A percentile compares a stretch with the other conserved stretches of the same genome.
phyloP scores from a whole-genome alignment of 2,329 filamentous ascomycete species.

The Cladosporium sp. region DNA sequence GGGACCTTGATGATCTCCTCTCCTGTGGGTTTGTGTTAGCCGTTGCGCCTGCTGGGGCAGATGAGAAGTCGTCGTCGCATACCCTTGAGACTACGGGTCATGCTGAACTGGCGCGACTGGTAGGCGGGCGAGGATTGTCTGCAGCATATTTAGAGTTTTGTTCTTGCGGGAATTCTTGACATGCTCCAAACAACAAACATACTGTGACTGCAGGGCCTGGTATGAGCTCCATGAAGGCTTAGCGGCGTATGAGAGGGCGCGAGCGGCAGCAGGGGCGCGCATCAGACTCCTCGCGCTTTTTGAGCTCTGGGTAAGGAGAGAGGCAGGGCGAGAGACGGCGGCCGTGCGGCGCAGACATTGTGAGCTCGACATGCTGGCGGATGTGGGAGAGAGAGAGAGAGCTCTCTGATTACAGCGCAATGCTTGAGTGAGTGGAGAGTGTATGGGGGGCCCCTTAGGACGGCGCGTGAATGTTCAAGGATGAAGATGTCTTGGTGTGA shows the following conservation, averaged over 20 bases:
- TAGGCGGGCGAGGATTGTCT: conserved; percentile 34
- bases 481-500: conserved; percentile 2
- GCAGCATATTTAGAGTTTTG: conserved; percentile 27
- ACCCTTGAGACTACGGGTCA: conserved; percentile 40
- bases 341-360: conserved; percentile 43
- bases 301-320: conserved; percentile 34
- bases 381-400: background rate
- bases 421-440: conserved; percentile 29
- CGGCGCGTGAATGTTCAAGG: conserved; percentile 11
- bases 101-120: conserved; percentile 38
- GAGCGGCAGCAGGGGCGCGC: conserved; percentile 27
- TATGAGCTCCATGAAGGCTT: conserved; percentile 26
- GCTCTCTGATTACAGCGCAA: background rate
- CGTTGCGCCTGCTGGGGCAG: background rate
- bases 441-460: background rate
- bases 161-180: background rate
- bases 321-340: conserved; percentile 33
- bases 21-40: conserved; percentile 49
- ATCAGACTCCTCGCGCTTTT: conserved; percentile 31
- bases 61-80: conserved; percentile 21
- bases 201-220: conserved; percentile 22
- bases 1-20: conserved; percentile 91
- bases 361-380: conserved; percentile 40
- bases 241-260: conserved; percentile 29
- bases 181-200: conserved; percentile 9